phyloP scores from a whole-genome alignment of 2,329 filamentous ascomycete genomes.

The Calonectria montana region DNA sequence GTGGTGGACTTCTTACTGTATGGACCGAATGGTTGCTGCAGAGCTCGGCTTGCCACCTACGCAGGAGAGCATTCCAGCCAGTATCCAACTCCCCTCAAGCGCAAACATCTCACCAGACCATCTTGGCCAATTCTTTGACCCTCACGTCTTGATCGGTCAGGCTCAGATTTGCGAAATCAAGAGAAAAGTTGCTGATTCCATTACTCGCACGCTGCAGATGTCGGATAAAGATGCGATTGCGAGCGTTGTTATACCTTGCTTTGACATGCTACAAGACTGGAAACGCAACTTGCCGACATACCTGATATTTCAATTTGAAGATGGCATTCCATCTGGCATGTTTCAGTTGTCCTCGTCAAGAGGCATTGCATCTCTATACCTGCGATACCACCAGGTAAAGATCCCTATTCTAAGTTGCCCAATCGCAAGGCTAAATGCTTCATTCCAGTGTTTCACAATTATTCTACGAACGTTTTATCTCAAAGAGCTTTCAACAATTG shows the following conservation, averaged over 20 bases:
- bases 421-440: not conserved
- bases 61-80: not conserved
- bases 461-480: constrained; percentile 15
- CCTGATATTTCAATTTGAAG: constrained; percentile 10
- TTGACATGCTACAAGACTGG: constrained; percentile 11
- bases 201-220: not conserved
- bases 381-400: constrained; percentile 21
- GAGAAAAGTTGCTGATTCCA: constrained; percentile 2
- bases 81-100: constrained; percentile 6
- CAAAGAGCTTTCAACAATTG: constrained; percentile 16
- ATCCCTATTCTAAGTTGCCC: not conserved
- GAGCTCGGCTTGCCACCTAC: constrained; percentile 17
- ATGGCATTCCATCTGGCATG: constrained; percentile 1
- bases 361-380: constrained; percentile 18
- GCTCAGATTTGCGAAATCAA: constrained; percentile 21
- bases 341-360: constrained; percentile 12
- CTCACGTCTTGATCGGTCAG: constrained; percentile 2
- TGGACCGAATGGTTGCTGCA: constrained; percentile 21
- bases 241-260: not conserved
- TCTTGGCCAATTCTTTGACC: constrained; percentile 17
- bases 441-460: constrained; percentile 15
- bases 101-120: not conserved
- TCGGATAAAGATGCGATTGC: constrained; percentile 5
- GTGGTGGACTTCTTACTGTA: constrained; percentile 24
- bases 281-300: constrained; percentile 2